Evolutionary conservation across 768 basidiomycete genomes (phyloP), one percentile per base, ranked within the genome.

Genomic region (Porphyrellus cyaneotinctus): DNA sequence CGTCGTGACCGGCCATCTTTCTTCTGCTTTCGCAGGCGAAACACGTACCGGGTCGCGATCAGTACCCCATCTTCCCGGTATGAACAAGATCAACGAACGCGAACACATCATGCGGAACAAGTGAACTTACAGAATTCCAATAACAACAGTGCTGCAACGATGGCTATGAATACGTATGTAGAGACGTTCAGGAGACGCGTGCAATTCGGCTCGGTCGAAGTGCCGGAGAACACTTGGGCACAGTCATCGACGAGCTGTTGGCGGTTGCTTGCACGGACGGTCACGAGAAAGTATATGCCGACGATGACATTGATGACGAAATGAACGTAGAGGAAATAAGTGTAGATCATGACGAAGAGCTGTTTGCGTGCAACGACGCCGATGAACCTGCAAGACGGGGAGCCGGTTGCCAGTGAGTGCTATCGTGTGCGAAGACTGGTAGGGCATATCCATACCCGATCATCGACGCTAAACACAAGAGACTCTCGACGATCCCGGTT

Each of bases 331-430:
- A 82, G 69, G 64, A 79, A 77, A 63, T 79, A 78, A 11, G 78
- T 70, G 59, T 84, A 84, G 43, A 75, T 73, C 60, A 74, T 75
- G 44, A 82, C 74, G 59, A 87, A 83, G 2, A 72, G 60, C 67
- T 82, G 82, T 60, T 85, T 85, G 61, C 79, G 78, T 36, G 80
- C 78, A 49, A 85, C 72, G 1, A 76, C 77, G n/a, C 85, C 85
- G 30, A 83, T 74, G 48, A 87, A 78, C 18, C 85, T 87, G 61
- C 38, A 37, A 30, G 35, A 54, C 48, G 13, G n/a, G n/a, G n/a
- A n/a, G n/a, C n/a, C n/a, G n/a, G n/a, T n/a, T n/a, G n/a, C n/a
- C n/a, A n/a, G 36, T 12, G 39, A 55, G 50, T 18, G 42, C 9
- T 15, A 22, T 38, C 12, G 42, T 20, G 43, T 6, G 6, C 15